Base-by-base conservation (phyloP, 1,284 basidiomycete species). In the Puccinia polysora region DNA sequence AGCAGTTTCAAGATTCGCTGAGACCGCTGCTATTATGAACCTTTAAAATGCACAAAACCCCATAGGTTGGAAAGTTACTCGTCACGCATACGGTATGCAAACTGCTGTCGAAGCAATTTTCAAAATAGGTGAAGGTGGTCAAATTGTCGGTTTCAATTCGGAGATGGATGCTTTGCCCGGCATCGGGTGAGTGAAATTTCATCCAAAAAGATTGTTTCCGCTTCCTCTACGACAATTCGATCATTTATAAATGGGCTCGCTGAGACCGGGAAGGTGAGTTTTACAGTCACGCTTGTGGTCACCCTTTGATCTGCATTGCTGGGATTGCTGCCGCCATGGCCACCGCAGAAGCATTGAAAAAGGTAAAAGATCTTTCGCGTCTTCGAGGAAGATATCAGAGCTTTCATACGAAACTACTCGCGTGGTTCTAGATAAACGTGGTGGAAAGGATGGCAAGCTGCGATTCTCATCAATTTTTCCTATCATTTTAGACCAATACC, bases 261-360 rank as follows among this genome's bases (percentile, higher is more conserved):
- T n/a, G n/a, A n/a, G n/a, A n/a, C 30, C 18, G 32, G 30, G 36
- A 20, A 28, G 4, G 10, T 12, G 12, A 53, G 30, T 7, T 30
- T 36, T 12, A 20, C 30, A 69, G 63, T 28, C 56, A 73, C 23
- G 69, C 65, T 14, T 62, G 69, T 30, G 68, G 73, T 10, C 89
- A 93, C 78, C 91, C 91, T 78, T 83, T 93, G 69, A 93, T 93
- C 73, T 89, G 89, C 36, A 86, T 89, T 72, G 84, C 86, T 64
- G 91, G 90, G 30, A 85, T 90, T 25, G 90, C 87, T 12, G 84
- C 89, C 15, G 87, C 90, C 7, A 80, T 90, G 63, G 87, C 86
- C 4, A 81, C 89, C 65, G 88, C 87, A 76, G 83, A 84, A 34
- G 87, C 87, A 5, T 79, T 92, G 76, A 80, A 85, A 78, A 53